Conservation (phyloP, 164 flowering plant species). For the Santalum album region DNA sequence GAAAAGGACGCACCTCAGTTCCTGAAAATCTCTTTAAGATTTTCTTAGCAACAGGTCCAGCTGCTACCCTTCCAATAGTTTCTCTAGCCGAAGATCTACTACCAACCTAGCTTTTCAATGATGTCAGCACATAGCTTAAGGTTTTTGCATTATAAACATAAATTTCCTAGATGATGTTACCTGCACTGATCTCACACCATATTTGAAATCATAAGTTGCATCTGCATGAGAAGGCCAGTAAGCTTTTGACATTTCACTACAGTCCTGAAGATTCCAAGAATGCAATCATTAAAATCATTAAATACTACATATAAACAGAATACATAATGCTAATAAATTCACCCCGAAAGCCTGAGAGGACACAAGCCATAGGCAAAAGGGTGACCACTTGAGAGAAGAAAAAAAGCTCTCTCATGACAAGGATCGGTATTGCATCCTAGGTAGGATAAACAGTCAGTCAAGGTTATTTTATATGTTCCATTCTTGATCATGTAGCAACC, state of each 20-base stretch:
- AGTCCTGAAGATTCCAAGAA: conserved; percentile 54
- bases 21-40: conserved; percentile 62
- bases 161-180: conserved; percentile 20
- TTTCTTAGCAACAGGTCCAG: conserved; percentile 95
- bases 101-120: conserved; percentile 63
- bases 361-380: too few species aligned
- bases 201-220: conserved; percentile 95
- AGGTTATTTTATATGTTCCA: too few species aligned
- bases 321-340: background rate
- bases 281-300: background rate
- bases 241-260: conserved; percentile 77
- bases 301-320: background rate
- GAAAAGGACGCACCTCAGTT: conserved; percentile 56
- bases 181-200: conserved; percentile 91
- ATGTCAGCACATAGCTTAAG: background rate
- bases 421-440: too few species aligned
- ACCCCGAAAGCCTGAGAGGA: too few species aligned
- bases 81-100: conserved; percentile 99
- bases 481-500: too few species aligned
- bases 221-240: conserved; percentile 99
- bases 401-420: too few species aligned
- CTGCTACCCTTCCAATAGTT: conserved; percentile 97
- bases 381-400: background rate
- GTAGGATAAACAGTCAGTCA: too few species aligned
- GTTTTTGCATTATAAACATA: too few species aligned